Conservation (phyloP, 2,329 filamentous ascomycete genomes). For the Juglanconis juglandina region DNA sequence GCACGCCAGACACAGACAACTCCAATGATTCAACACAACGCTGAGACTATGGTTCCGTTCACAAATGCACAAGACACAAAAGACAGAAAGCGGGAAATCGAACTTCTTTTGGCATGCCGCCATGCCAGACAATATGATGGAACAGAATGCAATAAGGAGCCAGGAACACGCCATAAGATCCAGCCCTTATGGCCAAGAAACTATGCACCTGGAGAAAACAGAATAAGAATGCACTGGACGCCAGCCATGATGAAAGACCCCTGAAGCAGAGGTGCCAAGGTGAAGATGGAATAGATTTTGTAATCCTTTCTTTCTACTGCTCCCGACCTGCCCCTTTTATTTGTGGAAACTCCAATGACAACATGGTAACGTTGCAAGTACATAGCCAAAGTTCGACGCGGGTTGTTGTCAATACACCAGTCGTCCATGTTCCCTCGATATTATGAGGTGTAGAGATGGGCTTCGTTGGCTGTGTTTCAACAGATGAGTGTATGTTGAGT, state of each 20-base stretch:
- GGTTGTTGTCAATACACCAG: neutral
- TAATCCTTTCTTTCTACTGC: neutral
- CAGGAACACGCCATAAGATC: neutral
- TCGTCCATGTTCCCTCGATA: neutral
- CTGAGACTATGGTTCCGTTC: neutral
- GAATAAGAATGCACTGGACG: conserved; percentile 2
- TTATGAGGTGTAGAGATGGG: conserved; percentile 2
- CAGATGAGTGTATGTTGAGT: neutral
- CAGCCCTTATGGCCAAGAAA: conserved; percentile 1
- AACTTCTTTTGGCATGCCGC: conserved; percentile 9
- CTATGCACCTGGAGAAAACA: neutral
- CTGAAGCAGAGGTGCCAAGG: neutral
- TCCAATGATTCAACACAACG: neutral
- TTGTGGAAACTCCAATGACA: neutral
- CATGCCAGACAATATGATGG: conserved; percentile 6
- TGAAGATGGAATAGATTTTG: neutral
- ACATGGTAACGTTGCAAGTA: neutral
- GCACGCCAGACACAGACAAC: conserved; percentile 20
- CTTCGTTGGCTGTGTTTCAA: neutral
- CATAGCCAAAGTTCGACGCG: neutral
- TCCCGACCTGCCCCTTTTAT: neutral
- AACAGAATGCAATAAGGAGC: conserved; percentile 6
- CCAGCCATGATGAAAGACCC: conserved; percentile 1
- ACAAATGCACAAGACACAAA: conserved; percentile 13
- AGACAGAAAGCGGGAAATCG: conserved; percentile 17